Evolutionary conservation across 805 yeast genomes (phyloP).

Genomic region (Jamesozyma lodderae): DNA sequence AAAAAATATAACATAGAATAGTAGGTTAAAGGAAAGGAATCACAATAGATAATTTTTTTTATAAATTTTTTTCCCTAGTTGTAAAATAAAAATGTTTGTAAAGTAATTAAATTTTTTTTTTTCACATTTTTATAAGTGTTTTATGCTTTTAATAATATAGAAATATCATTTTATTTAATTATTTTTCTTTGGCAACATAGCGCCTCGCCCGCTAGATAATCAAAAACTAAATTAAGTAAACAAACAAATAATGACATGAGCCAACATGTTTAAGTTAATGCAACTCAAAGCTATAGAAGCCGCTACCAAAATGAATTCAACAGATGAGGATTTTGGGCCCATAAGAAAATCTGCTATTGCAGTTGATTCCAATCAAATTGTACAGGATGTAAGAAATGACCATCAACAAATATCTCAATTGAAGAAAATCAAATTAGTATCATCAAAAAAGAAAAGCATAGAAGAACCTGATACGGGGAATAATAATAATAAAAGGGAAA

Average conservation of each 20-base stretch:
- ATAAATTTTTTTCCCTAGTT: not conserved
- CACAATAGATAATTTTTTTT: not conserved
- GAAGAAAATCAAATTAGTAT: slow-evolving; percentile 7
- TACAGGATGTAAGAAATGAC: slow-evolving; percentile 20
- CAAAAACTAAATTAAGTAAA: no score
- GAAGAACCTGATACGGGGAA: no score
- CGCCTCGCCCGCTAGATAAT: no score
- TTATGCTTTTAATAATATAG: no score
- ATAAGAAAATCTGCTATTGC: slow-evolving; percentile 19
- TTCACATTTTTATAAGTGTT: no score
- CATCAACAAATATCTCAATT: slow-evolving; percentile 11
- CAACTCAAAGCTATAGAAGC: no score
- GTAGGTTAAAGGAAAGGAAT: not conserved
- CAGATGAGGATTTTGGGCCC: slow-evolving; percentile 24
- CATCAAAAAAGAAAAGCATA: not conserved
- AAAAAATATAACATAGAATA: no score
- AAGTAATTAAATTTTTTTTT: not conserved
- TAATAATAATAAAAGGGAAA: not conserved
- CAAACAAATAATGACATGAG: no score
- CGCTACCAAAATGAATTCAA: slow-evolving; percentile 14
- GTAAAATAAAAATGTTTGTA: slow-evolving; percentile 4
- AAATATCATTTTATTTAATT: no score
- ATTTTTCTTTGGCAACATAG: no score
- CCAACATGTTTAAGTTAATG: no score
- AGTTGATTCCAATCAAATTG: slow-evolving; percentile 17